Conservation (phyloP, 371 early-diverging fungal species). For the Circinella minor region DNA sequence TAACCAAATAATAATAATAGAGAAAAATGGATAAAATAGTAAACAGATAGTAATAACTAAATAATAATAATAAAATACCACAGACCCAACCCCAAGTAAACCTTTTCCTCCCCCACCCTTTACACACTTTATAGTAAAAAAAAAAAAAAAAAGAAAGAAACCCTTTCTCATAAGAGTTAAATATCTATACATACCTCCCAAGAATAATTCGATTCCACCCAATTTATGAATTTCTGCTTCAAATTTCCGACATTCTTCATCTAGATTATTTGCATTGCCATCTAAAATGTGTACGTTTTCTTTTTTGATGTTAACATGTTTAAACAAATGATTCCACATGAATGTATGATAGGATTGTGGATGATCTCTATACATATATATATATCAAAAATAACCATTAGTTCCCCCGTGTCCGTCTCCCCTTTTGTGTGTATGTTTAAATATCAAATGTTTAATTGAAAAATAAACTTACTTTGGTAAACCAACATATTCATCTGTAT, state of each 20-base stretch:
- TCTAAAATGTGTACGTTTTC: slow-evolving; percentile 86
- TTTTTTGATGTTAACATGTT: slow-evolving; percentile 79
- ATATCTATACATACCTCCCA: slow-evolving; percentile 55
- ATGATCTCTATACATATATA: slow-evolving; percentile 50
- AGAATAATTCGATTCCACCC: slow-evolving; percentile 86
- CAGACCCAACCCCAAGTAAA: too few species aligned
- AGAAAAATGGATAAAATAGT: too few species aligned
- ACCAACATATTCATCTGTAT: slow-evolving; percentile 79
- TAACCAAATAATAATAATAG: too few species aligned
- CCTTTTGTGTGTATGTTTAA: too few species aligned
- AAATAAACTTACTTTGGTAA: slow-evolving; percentile 29
- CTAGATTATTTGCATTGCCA: slow-evolving; percentile 83
- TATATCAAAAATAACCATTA: too few species aligned
- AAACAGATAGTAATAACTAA: too few species aligned
- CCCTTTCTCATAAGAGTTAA: too few species aligned
- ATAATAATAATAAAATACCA: too few species aligned
- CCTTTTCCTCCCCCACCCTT: too few species aligned
- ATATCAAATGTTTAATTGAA: neutral
- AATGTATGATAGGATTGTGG: slow-evolving; percentile 89
- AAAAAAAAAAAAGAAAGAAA: too few species aligned
- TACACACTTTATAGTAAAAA: too few species aligned
- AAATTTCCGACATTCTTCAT: slow-evolving; percentile 78
- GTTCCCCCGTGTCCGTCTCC: too few species aligned
- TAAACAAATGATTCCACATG: slow-evolving; percentile 87
- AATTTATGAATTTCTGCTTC: slow-evolving; percentile 77